Percentiles rank a stretch among this genome's conserved stretches.
These are phyloP conservation scores for Nyctanthes arbortristis DNA, from an alignment of 257 asterid species.

Conservation along the genomic window DNA sequence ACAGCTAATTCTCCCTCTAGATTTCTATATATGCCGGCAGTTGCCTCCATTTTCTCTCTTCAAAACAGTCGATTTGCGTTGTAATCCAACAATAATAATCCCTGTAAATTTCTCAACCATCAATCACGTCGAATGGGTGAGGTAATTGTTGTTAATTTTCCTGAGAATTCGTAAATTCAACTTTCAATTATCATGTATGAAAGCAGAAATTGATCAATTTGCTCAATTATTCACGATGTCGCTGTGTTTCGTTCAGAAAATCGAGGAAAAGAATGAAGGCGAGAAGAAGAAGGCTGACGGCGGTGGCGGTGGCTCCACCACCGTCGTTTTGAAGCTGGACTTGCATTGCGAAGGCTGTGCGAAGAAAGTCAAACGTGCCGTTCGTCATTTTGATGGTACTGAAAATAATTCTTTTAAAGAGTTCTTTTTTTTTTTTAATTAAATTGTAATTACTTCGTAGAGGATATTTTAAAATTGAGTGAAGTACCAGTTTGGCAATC, in stretches of 20 bases:
- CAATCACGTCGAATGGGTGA: background rate
- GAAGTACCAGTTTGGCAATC: slow-evolving; percentile 3
- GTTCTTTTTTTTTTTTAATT: background rate
- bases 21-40: background rate
- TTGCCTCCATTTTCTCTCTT: background rate
- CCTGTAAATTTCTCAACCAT: background rate
- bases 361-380: slow-evolving; percentile 29
- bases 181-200: background rate
- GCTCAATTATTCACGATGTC: slow-evolving; percentile 13
- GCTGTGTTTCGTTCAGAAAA: slow-evolving; percentile 10
- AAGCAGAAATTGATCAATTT: background rate
- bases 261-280: slow-evolving; percentile 2
- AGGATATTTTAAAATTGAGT: background rate
- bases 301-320: background rate
- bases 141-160: background rate
- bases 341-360: slow-evolving; percentile 43
- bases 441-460: no score
- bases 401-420: background rate
- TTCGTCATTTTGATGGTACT: slow-evolving; percentile 31
- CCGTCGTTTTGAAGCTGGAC: slow-evolving; percentile 31
- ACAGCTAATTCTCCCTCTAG: background rate
- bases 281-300: background rate
- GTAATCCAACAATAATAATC: background rate
- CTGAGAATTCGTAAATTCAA: background rate
- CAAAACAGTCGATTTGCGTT: background rate